Evolutionary conservation across 306 rosid species (phyloP), one percentile per base, ranked within the genome.

Genomic region (Dryas drummondii): DNA sequence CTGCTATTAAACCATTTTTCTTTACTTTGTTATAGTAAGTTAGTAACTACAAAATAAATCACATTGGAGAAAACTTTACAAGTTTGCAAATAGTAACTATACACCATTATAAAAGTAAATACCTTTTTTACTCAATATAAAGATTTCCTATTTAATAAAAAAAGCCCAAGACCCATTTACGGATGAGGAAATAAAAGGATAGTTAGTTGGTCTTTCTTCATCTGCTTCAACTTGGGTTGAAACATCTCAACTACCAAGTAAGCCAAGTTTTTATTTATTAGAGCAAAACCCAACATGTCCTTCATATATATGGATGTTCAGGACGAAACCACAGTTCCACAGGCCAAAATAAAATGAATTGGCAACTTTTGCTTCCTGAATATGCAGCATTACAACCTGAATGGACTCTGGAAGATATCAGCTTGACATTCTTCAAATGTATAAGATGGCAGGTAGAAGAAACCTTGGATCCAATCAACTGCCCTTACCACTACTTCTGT

Each of bases 401-500:
- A 77, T 79, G 85, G 90, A 78, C 67, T 57, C 61, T 6, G 41
- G 73, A 77, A 67, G 87, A 89, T 68, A 73, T 85, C 76, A 78
- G 70, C 15, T 61, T 76, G 61, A 86, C 78, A 72, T 91, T 94
- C 85, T 90, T 90, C 91, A 91, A 94, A 78, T 94, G 98, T 77
- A 74, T 86, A n/a, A 87, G 91, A 74, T 94, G 98, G 97, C 98
- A 94, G 82, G 78, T 90, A 46, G 97, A 94, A 85, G 96, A 88
- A 82, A 88, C 96, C 41, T 68, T 90, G 75, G 97, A 94, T 48
- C 80, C 88, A 77, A 75, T 79, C 59, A 82, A 48, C 63, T 94
- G 97, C 82, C 98, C 98, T 75, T 90, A 84, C 74, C 97, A 94
- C 78, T 94, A 94, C 78, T 88, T 79, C 72, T 94, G 98, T 64